Percentiles rank a stretch among this genome's conserved stretches.
phyloP scores from a whole-genome alignment of 106 monocot genomes.

The Platanthera guangdongensis region DNA sequence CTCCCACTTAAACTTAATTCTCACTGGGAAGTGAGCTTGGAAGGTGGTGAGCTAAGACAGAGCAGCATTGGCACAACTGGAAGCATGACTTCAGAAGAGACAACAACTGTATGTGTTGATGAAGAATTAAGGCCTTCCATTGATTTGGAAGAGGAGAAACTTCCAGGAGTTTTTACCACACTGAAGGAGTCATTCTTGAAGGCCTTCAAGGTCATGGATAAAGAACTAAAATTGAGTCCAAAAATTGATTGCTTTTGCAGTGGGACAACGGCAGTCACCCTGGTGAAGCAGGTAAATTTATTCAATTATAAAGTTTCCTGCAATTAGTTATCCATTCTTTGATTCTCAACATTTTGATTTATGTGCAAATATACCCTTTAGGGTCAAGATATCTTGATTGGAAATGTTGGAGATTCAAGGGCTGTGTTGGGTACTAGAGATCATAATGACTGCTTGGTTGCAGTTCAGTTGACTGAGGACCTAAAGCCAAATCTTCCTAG shows the following conservation, averaged over 20 bases:
- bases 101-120: constrained; percentile 13
- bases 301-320: background rate
- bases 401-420: constrained; percentile 26
- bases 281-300: constrained; percentile 61
- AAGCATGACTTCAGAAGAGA: constrained; percentile 55
- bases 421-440: constrained; percentile 29
- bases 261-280: constrained; percentile 76
- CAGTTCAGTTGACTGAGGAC: constrained; percentile 39
- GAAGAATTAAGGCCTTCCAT: constrained; percentile 6
- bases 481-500: constrained; percentile 45
- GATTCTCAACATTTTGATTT: background rate
- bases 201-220: constrained; percentile 89
- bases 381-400: constrained; percentile 24
- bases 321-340: background rate
- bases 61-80: constrained; percentile 23
- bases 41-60: constrained; percentile 7
- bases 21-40: constrained; percentile 39
- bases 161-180: constrained; percentile 53
- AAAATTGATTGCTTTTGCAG: constrained; percentile 93
- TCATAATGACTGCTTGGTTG: constrained; percentile 23
- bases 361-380: background rate
- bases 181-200: constrained; percentile 70
- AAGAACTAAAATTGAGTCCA: constrained; percentile 65
- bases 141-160: constrained; percentile 35
- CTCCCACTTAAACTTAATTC: constrained; percentile 68